Evolutionary conservation across 306 rosid genomes (phyloP).

Genomic region (Trifolium repens): DNA sequence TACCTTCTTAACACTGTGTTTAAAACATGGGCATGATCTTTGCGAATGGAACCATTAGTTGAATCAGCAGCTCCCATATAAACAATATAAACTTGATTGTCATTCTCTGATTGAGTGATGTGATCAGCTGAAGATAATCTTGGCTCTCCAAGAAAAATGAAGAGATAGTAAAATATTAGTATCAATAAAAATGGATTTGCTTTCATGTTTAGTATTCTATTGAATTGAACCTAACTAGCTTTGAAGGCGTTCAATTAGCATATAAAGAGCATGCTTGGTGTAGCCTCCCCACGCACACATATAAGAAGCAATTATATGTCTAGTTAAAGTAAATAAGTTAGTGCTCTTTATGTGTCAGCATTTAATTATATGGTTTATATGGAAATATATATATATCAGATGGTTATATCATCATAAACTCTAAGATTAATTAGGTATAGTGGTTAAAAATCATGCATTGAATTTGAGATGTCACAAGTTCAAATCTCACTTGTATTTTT

Average conservation of each 20-base stretch:
- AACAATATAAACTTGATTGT: conserved; percentile 63
- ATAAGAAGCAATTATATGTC: background rate
- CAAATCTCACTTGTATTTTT: no score
- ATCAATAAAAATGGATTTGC: background rate
- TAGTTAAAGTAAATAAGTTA: background rate
- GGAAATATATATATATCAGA: background rate
- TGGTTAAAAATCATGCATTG: no score
- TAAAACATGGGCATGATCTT: conserved; percentile 62
- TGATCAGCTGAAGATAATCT: background rate
- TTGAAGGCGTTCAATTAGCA: background rate
- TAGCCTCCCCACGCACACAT: background rate
- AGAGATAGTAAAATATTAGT: conserved; percentile 25
- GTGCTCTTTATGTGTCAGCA: background rate
- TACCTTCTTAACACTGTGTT: conserved; percentile 57
- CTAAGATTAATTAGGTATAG: no score
- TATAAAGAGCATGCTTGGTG: background rate
- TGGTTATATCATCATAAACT: background rate
- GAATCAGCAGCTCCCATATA: conserved; percentile 84
- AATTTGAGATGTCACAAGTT: no score
- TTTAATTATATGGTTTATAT: background rate
- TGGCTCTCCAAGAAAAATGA: conserved; percentile 35
- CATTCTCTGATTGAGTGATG: conserved; percentile 18
- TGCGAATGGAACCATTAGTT: conserved; percentile 51
- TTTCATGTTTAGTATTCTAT: conserved; percentile 29
- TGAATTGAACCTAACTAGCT: background rate